Evolutionary conservation across 164 flowering plant genomes (phyloP).

Genomic region (Vitis rotundifolia): DNA sequence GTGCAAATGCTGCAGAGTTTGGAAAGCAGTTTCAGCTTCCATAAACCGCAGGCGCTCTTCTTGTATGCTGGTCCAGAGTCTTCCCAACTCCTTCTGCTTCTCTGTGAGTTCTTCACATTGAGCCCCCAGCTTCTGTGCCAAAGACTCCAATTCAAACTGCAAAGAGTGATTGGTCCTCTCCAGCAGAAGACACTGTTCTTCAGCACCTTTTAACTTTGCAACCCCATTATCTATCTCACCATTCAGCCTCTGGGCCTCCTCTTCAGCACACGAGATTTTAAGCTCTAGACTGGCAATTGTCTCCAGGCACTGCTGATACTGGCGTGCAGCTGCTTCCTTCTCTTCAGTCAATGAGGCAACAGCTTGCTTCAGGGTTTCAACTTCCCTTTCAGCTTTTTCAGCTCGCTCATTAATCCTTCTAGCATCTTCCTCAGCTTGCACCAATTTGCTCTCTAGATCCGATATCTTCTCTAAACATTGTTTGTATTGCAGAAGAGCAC

Average conservation of each 20-base stretch:
- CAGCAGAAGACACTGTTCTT: conserved; percentile 50
- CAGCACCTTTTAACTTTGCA: conserved; percentile 51
- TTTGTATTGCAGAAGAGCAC: conserved; percentile 31
- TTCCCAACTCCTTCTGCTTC: conserved; percentile 66
- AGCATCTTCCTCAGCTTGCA: conserved; percentile 46
- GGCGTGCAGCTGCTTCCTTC: conserved; percentile 47
- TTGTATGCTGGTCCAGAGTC: conserved; percentile 55
- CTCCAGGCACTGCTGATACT: conserved; percentile 50
- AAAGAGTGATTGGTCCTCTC: conserved; percentile 57
- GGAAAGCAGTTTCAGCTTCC: conserved; percentile 72
- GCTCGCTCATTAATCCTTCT: conserved; percentile 35
- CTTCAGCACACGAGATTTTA: conserved; percentile 36
- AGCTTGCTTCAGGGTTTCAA: conserved; percentile 39
- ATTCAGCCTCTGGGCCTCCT: conserved; percentile 47
- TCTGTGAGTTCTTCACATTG: conserved; percentile 54
- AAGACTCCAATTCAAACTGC: conserved; percentile 46
- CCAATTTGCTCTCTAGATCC: conserved; percentile 41
- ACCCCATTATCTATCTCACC: conserved; percentile 44
- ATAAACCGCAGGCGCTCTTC: conserved; percentile 57
- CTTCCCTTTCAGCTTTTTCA: conserved; percentile 48
- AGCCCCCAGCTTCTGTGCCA: conserved; percentile 37
- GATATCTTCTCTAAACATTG: conserved; percentile 43
- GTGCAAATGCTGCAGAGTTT: conserved; percentile 58
- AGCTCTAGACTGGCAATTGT: conserved; percentile 46
- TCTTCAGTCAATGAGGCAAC: conserved; percentile 43